Percentiles rank a stretch among this genome's conserved stretches.
These are phyloP conservation scores for Cystobasidium slooffiae DNA, from an alignment of 1,284 basidiomycete species.

Conservation along the genomic window DNA sequence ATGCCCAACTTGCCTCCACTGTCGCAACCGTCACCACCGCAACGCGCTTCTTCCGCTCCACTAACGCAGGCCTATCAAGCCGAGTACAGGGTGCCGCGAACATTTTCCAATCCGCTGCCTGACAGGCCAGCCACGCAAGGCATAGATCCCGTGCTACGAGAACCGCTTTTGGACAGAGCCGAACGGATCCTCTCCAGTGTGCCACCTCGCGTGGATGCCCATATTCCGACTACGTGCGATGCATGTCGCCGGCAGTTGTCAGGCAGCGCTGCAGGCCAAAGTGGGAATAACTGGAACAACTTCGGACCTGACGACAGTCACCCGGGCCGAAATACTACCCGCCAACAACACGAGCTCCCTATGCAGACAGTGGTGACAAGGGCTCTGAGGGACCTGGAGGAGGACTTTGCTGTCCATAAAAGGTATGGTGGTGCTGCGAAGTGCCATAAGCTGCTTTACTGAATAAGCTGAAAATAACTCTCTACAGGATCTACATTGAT, in stretches of 20 bases:
- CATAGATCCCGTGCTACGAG: neutral
- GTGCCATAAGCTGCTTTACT: no score
- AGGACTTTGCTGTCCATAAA: slow-evolving; percentile 55
- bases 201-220: slow-evolving; percentile 19
- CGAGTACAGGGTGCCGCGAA: slow-evolving; percentile 4
- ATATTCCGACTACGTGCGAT: slow-evolving; percentile 12
- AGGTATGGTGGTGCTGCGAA: slow-evolving; percentile 60
- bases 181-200: slow-evolving; percentile 41
- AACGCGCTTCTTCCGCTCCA: slow-evolving; percentile 7
- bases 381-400: slow-evolving; percentile 45
- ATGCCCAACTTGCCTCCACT: neutral
- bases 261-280: neutral
- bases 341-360: slow-evolving; percentile 22
- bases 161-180: slow-evolving; percentile 40
- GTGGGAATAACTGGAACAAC: neutral
- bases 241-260: slow-evolving; percentile 7
- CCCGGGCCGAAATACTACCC: neutral
- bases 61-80: slow-evolving; percentile 10
- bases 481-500: slow-evolving; percentile 75
- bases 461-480: no score
- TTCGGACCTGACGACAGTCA: slow-evolving; percentile 4
- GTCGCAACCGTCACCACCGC: slow-evolving; percentile 10
- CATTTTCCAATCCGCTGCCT: slow-evolving; percentile 7
- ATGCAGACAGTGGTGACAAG: slow-evolving; percentile 44
- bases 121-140: neutral